Percentiles rank a stretch among this genome's conserved stretches.
Conservation (phyloP, 2,329 filamentous ascomycete genomes). For the Hypoxylon sp. region DNA sequence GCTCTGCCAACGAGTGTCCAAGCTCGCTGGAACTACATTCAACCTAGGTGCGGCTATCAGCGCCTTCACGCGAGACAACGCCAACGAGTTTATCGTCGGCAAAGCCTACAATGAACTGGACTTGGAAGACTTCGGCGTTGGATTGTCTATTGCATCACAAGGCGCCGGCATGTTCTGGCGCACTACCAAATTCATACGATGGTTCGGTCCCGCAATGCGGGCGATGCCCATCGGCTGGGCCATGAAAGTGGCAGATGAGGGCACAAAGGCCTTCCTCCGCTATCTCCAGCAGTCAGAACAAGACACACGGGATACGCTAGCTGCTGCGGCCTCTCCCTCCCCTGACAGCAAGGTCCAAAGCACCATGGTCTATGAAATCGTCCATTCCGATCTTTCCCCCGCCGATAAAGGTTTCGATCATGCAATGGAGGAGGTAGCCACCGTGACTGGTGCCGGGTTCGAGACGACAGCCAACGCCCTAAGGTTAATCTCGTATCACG, state of each 20-base stretch:
- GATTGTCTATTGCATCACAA: slow-evolving; percentile 4
- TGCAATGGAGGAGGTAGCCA: background rate
- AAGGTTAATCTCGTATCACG: slow-evolving; percentile 25
- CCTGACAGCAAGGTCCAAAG: slow-evolving; percentile 1
- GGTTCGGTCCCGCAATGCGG: background rate
- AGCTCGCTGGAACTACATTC: slow-evolving; percentile 12
- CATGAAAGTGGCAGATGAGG: slow-evolving; percentile 10
- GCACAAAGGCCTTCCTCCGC: slow-evolving; percentile 3
- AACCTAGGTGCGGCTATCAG: slow-evolving; percentile 25
- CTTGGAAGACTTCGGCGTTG: slow-evolving; percentile 10
- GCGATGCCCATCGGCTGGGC: slow-evolving; percentile 2
- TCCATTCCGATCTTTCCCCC: slow-evolving; percentile 1
- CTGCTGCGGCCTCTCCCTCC: background rate
- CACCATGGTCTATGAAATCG: slow-evolving; percentile 8
- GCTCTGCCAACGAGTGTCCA: slow-evolving; percentile 18
- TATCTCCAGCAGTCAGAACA: slow-evolving; percentile 11
- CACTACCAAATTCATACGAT: slow-evolving; percentile 1
- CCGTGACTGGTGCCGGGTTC: slow-evolving; percentile 5
- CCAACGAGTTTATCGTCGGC: slow-evolving; percentile 25
- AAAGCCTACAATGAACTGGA: slow-evolving; percentile 28
- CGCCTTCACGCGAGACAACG: slow-evolving; percentile 23
- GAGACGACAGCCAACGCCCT: slow-evolving; percentile 10
- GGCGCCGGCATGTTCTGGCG: slow-evolving; percentile 6
- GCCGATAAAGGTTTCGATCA: slow-evolving; percentile 4
- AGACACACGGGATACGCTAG: slow-evolving; percentile 4